These are phyloP conservation scores for Strigomonas galati DNA, from an alignment of 208 protist genomes.

Conservation along the genomic window DNA sequence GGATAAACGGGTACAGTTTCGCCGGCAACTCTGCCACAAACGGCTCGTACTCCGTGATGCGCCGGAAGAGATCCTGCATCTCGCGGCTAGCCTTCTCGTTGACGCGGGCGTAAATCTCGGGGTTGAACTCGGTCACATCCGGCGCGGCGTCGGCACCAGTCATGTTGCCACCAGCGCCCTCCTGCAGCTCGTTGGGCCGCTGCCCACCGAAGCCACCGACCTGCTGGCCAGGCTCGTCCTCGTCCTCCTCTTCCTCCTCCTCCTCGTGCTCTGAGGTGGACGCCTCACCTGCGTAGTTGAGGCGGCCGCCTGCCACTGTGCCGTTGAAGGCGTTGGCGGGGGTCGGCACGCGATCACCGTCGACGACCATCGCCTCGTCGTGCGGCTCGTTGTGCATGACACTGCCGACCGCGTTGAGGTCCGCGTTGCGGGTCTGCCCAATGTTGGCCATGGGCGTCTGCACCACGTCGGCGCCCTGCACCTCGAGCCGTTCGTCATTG, in stretches of 20 bases:
- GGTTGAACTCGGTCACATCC: conserved; percentile 67
- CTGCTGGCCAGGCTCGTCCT: conserved; percentile 18
- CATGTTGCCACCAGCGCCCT: conserved; percentile 25
- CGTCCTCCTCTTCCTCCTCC: conserved; percentile 25
- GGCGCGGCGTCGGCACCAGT: neutral
- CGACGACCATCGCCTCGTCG: conserved; percentile 56
- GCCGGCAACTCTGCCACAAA: conserved; percentile 93
- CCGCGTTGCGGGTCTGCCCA: conserved; percentile 12
- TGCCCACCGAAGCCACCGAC: conserved; percentile 56
- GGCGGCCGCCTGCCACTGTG: conserved; percentile 6
- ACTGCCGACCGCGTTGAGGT: conserved; percentile 12
- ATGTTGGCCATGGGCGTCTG: conserved; percentile 38
- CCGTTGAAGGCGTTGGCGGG: conserved; percentile 4
- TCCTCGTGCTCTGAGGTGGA: conserved; percentile 25
- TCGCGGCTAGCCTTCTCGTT: conserved; percentile 86
- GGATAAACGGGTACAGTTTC: conserved; percentile 96
- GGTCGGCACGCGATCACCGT: conserved; percentile 24
- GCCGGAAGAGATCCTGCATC: conserved; percentile 96
- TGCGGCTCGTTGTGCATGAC: conserved; percentile 57
- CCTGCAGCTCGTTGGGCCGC: conserved; percentile 56
- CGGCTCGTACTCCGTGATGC: conserved; percentile 94
- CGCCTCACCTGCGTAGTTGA: conserved; percentile 27
- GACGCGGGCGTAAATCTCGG: conserved; percentile 79
- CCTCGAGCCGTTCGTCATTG: conserved; percentile 82
- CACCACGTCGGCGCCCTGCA: conserved; percentile 51